Base-by-base conservation (phyloP, 306 rosid species). In the Abrus precatorius region DNA sequence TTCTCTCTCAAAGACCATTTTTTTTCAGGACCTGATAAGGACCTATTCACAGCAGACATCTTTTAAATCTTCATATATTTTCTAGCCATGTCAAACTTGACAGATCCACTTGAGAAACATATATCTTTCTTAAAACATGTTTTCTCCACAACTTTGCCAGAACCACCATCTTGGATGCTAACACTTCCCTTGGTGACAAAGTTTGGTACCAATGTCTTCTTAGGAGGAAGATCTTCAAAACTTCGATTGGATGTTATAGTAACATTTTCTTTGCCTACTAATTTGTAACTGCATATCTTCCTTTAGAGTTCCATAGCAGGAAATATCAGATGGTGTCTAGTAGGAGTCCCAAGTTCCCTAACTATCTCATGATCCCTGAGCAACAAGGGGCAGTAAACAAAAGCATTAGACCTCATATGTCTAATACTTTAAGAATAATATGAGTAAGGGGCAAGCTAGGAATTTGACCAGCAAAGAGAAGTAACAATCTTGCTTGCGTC, bases 311-410 rank as follows among this genome's bases (percentile, higher is more conserved):
- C 73, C 64, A 64, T 9, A 61, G 29, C 66, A 74, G 94, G 91
- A 79, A 92, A 92, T 68, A 77, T 53, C 54, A 92, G 48, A 75
- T 92, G 90, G 67, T 90, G 6, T 71, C 94, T 90, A 57, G 72
- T 32, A n/a, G 89, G 91, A 71, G 91, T 79, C 27, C 83, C 87
- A 30, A 82, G 84, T 38, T 77, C 84, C 33, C 2, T 14, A 77
- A 45, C 76, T 32, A 85, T 77, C 83, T 86, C 78, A 81, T 92
- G 97, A 74, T 90, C 85, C 88, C 97, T 92, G 80, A 40, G 74
- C 48, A 86, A 78, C 54, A 60, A 73, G 69, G 48, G 68, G 57
- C 69, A 44, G 47, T 38, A 68, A 85, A 85, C 54, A 45, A 69
- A 30, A 59, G 54, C 71, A 55, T 71, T 36, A 79, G 65, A 45